Conservation (phyloP, 371 early-diverging fungal species). For the Ordospora colligata region DNA sequence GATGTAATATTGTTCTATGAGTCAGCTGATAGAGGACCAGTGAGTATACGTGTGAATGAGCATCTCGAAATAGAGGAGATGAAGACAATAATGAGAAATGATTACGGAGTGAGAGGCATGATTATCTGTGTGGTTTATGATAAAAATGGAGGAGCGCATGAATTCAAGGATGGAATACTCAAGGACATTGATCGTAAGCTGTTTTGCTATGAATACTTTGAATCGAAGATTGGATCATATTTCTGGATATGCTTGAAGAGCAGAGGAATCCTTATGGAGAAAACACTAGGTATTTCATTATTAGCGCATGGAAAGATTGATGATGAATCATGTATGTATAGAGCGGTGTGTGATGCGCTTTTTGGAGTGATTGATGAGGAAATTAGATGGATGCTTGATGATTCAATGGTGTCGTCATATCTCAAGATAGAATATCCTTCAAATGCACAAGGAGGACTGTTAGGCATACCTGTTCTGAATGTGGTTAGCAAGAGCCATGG, state of each 20-base stretch:
- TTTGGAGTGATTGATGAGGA: background rate
- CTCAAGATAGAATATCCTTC: background rate
- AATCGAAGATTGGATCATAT: background rate
- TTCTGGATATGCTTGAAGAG: slow-evolving; percentile 11
- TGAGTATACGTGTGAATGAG: slow-evolving; percentile 6
- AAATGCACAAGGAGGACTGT: background rate
- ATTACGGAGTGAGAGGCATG: slow-evolving; percentile 1
- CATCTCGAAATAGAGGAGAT: slow-evolving; percentile 11
- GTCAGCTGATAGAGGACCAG: slow-evolving; percentile 9
- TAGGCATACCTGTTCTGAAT: background rate
- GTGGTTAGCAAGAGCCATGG: background rate
- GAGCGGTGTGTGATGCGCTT: background rate
- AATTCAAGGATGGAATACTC: background rate
- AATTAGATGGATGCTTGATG: background rate
- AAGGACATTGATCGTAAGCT: background rate
- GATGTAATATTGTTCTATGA: slow-evolving; percentile 25
- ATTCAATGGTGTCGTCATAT: background rate
- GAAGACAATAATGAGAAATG: background rate
- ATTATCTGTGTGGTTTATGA: slow-evolving; percentile 42
- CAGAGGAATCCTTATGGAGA: background rate
- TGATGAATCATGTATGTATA: background rate
- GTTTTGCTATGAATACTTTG: slow-evolving; percentile 20
- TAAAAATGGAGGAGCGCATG: background rate
- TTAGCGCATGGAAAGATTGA: background rate
- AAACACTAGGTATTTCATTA: background rate